These are phyloP conservation scores for Cutaneotrichosporon mucoides DNA, from an alignment of 1,284 basidiomycete genomes.

Conservation along the genomic window DNA sequence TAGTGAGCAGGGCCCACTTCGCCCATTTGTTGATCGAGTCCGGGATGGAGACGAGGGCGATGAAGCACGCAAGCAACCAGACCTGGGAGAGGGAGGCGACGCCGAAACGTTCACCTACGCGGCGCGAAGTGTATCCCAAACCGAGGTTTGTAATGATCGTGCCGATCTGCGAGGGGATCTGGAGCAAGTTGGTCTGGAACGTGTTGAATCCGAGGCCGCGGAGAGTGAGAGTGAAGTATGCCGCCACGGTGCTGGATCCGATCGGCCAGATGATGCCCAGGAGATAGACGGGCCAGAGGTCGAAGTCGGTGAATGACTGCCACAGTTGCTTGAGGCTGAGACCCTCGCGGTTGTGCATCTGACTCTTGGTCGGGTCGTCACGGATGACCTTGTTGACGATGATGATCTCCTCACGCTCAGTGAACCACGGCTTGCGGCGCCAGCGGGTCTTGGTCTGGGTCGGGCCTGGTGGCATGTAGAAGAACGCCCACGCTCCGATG, in stretches of 20 bases:
- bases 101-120: constrained; percentile 28
- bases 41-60: constrained; percentile 26
- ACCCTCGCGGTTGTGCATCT: constrained; percentile 52
- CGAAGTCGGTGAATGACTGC: constrained; percentile 42
- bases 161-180: constrained; percentile 36
- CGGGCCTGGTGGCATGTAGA: constrained; percentile 43
- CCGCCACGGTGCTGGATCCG: constrained; percentile 28
- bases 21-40: constrained; percentile 23
- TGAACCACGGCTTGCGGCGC: constrained; percentile 47
- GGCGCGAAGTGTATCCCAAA: constrained; percentile 29
- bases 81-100: constrained; percentile 18
- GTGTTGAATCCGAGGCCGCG: constrained; percentile 36
- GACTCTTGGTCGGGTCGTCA: constrained; percentile 49
- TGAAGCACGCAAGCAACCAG: constrained; percentile 34
- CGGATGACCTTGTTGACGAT: constrained; percentile 51
- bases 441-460: constrained; percentile 36
- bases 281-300: constrained; percentile 49
- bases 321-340: constrained; percentile 27
- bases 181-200: constrained; percentile 47
- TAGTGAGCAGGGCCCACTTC: constrained; percentile 19
- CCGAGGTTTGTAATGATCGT: constrained; percentile 39
- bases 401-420: constrained; percentile 50
- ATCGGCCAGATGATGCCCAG: constrained; percentile 26
- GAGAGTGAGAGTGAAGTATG: constrained; percentile 30
- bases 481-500: constrained; percentile 38